phyloP scores from a whole-genome alignment of 2,329 filamentous ascomycete genomes.

The Alternaria triticimaculans region DNA sequence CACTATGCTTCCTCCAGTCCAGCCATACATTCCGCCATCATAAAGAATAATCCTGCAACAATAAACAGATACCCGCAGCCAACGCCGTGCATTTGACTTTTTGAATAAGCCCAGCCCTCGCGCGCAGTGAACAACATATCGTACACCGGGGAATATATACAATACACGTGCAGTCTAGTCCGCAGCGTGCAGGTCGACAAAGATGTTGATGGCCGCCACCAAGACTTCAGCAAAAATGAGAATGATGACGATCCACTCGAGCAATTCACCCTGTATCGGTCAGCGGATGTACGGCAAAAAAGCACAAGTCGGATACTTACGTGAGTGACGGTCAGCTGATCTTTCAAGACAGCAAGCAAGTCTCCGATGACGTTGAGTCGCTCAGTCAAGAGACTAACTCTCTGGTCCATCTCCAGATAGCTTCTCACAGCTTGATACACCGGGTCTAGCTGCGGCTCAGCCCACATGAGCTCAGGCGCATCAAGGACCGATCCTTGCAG shows the following conservation, averaged over 20 bases:
- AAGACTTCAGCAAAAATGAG: constrained; percentile 95
- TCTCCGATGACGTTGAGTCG: constrained; percentile 92
- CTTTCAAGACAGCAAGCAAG: constrained; percentile 89
- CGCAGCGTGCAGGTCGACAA: constrained; percentile 86
- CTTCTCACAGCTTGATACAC: constrained; percentile 94
- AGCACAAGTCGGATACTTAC: constrained; percentile 29
- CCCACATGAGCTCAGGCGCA: constrained; percentile 97
- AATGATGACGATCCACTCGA: constrained; percentile 76
- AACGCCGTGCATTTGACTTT: constrained; percentile 12
- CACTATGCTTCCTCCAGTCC: background rate
- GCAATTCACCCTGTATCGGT: constrained; percentile 51
- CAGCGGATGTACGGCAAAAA: background rate
- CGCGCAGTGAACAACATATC: constrained; percentile 15
- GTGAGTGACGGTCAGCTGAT: constrained; percentile 85
- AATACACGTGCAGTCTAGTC: constrained; percentile 51
- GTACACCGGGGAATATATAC: constrained; percentile 29
- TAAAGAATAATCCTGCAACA: background rate
- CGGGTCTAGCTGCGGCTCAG: constrained; percentile 93
- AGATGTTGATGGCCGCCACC: constrained; percentile 90
- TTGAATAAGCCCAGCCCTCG: background rate
- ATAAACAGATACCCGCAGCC: constrained; percentile 3
- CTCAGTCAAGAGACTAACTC: constrained; percentile 87
- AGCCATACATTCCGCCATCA: background rate
- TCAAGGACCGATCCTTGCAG: constrained; percentile 96
- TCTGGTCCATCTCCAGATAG: constrained; percentile 98